Percentiles rank a stretch among this genome's conserved stretches.
phyloP scores from a whole-genome alignment of 2,329 filamentous ascomycete genomes.

The Hirsutella thompsonii region DNA sequence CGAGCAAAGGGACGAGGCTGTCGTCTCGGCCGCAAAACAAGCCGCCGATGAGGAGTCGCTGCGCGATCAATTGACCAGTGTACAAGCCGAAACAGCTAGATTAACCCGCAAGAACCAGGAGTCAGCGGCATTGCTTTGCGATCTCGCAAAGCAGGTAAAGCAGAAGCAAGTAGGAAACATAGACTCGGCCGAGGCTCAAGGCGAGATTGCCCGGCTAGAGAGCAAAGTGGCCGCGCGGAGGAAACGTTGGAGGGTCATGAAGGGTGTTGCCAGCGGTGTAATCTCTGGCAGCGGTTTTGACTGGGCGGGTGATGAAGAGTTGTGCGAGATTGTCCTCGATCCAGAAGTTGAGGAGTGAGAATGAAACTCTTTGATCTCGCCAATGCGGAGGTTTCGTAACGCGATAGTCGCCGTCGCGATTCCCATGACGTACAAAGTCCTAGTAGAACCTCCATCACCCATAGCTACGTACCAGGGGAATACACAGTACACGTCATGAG shows the following conservation, averaged over 20 bases:
- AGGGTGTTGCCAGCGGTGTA: conserved; percentile 65
- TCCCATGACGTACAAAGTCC: too few relatives aligned
- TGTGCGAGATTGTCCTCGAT: conserved; percentile 63
- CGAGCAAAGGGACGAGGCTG: conserved; percentile 52
- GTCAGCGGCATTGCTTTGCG: conserved; percentile 49
- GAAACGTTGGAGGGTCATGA: conserved; percentile 61
- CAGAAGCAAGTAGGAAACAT: conserved; percentile 39
- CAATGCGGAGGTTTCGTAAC: too few relatives aligned
- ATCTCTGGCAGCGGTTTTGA: conserved; percentile 73
- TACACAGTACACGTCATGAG: too few relatives aligned
- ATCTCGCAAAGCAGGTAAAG: conserved; percentile 44
- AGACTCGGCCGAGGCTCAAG: conserved; percentile 35
- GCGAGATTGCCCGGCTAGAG: conserved; percentile 46
- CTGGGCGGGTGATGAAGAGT: conserved; percentile 57
- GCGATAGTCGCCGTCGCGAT: too few relatives aligned
- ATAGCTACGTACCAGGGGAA: too few relatives aligned
- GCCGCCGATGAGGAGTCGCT: conserved; percentile 37
- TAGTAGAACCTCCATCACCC: too few relatives aligned
- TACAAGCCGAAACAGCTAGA: conserved; percentile 45
- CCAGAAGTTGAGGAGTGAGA: conserved; percentile 29
- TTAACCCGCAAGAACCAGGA: conserved; percentile 47
- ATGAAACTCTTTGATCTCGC: too few relatives aligned
- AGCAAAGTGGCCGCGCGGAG: conserved; percentile 46
- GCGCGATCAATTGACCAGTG: conserved; percentile 37
- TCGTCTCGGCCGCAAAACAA: conserved; percentile 48